Base-by-base conservation (phyloP, 352 stramenopile genomes). In the Peronospora destructor region DNA sequence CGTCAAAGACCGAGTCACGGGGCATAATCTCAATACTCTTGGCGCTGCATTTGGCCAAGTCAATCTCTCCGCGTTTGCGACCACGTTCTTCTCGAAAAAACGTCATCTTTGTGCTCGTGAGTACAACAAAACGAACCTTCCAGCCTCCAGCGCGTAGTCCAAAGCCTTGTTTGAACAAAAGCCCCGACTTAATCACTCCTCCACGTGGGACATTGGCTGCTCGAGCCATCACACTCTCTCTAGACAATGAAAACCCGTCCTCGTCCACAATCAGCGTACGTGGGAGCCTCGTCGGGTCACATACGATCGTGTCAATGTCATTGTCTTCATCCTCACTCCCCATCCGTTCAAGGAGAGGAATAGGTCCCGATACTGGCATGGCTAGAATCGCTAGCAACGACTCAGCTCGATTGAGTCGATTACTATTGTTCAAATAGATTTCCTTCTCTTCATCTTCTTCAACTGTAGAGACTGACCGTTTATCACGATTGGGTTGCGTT, bases 1-100 rank as follows among this genome's bases (percentile, higher is more conserved):
- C 76, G 45, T 88, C 81, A 54, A 88, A 91, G 28, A 86, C 57
- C 45, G 79, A 90, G 56, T 92, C 79, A 21, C 65, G 66, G 0
- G 82, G 82, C 82, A 92, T 90, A 38, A 89, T 84, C 53, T 92
- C 76, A 40, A 92, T 79, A 37, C 71, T 75, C 55, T 86, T 84
- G 39, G 44, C 55, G 36, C 44, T 69, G 53, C 74, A 87, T 28
- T 80, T 79, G 50, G 73, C 48, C 45, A 92, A 50, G 53, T 92
- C 73, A 43, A 92, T 73, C 49, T 90, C 77, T 4, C 80, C 74
- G 23, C 80, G 73, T 42, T 78, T 75, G 13, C 67, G 65, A 10
- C 82, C 82, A 56, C 82, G 47, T 55, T 92, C 78, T 53, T 86
- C 79, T 19, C 62, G 68, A 60, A 68, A 92, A 29, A 88, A 87